These are phyloP conservation scores for Neoboletus magnificus DNA, from an alignment of 768 basidiomycete genomes.

Conservation along the genomic window DNA sequence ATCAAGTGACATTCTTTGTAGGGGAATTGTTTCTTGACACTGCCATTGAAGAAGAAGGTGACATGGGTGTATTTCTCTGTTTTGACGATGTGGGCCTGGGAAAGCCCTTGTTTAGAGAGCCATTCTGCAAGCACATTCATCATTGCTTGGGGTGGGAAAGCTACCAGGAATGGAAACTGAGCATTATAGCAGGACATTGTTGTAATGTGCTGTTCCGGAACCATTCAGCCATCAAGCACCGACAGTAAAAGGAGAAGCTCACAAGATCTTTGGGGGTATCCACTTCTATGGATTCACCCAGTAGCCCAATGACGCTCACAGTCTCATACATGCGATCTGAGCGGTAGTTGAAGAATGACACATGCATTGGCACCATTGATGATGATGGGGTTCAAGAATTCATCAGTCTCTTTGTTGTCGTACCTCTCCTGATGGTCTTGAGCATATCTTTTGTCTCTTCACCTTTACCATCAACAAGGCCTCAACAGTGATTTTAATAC, in stretches of 20 bases:
- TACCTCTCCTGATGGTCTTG: constrained; percentile 70
- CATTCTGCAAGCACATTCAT: constrained; percentile 93
- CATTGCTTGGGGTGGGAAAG: constrained; percentile 92
- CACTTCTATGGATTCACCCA: constrained; percentile 82
- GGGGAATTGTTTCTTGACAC: constrained; percentile 88
- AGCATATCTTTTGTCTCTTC: constrained; percentile 57
- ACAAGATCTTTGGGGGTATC: constrained; percentile 79
- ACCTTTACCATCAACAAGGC: constrained; percentile 69
- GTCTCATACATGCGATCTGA: constrained; percentile 96
- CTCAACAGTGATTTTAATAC: constrained; percentile 86
- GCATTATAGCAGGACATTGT: constrained; percentile 94
- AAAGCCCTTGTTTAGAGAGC: constrained; percentile 73
- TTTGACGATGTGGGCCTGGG: constrained; percentile 91
- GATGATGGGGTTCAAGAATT: constrained; percentile 95
- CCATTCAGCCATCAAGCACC: neutral
- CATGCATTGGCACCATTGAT: constrained; percentile 75
- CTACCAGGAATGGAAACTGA: constrained; percentile 84
- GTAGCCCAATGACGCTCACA: constrained; percentile 71
- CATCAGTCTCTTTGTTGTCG: constrained; percentile 83
- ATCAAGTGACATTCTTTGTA: constrained; percentile 84
- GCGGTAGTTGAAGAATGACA: constrained; percentile 94
- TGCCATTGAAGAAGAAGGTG: constrained; percentile 98
- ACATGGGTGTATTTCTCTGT: constrained; percentile 99
- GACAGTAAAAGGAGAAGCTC: constrained; percentile 21
- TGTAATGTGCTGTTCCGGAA: constrained; percentile 60